phyloP scores from a whole-genome alignment of 805 yeast genomes.

The Candida loeiensis region DNA sequence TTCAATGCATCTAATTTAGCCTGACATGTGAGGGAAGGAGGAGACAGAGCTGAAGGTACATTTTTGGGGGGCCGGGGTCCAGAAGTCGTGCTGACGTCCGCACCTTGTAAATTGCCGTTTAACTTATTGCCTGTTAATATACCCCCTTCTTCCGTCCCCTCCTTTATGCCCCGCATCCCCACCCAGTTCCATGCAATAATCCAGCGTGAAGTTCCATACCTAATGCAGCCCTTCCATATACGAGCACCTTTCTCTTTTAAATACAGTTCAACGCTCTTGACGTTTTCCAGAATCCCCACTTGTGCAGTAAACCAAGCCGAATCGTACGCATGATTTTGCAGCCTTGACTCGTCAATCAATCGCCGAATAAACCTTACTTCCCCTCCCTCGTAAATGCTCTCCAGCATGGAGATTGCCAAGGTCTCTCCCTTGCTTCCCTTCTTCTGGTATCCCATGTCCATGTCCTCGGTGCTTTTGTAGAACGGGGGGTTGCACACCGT shows the following conservation, averaged over 20 bases:
- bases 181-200: constrained; percentile 17
- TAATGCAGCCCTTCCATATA: constrained; percentile 7
- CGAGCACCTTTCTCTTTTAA: constrained; percentile 3
- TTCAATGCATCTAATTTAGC: not conserved
- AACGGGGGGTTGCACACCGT: constrained; percentile 23
- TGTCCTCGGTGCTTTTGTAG: constrained; percentile 10
- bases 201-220: constrained; percentile 18
- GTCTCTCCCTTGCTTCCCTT: constrained; percentile 8
- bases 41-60: not conserved
- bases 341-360: constrained; percentile 13
- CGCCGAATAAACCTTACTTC: constrained; percentile 15
- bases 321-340: constrained; percentile 2
- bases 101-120: no score
- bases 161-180: constrained; percentile 1
- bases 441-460: constrained; percentile 5
- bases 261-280: constrained; percentile 7
- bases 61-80: not conserved
- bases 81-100: no score
- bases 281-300: constrained; percentile 16
- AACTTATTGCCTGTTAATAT: no score
- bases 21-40: not conserved
- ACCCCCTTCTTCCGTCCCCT: not conserved
- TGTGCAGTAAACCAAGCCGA: constrained; percentile 19
- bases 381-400: constrained; percentile 17
- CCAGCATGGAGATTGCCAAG: constrained; percentile 10